phyloP scores from a whole-genome alignment of 1,284 basidiomycete species.

The Ganoderma sinense region DNA sequence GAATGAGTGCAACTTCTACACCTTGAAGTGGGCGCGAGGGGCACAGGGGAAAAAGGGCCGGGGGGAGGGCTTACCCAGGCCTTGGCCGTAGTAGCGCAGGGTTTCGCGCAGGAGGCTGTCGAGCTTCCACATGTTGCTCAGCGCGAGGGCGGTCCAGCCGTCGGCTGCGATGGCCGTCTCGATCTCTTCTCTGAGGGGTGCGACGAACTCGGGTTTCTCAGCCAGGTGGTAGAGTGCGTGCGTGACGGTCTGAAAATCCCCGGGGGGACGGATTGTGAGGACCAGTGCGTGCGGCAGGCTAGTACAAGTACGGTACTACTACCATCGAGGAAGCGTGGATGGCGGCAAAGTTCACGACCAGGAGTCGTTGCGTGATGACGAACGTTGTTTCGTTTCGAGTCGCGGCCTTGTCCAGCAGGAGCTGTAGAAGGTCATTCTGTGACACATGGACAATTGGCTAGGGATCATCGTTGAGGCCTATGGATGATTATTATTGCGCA shows the following conservation, averaged over 20 bases:
- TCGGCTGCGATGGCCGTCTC: constrained; percentile 33
- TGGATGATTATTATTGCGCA: neutral
- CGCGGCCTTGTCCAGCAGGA: neutral
- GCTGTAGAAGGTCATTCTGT: neutral
- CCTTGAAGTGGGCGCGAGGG: no score
- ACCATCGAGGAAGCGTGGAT: constrained; percentile 3
- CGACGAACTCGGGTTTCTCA: constrained; percentile 46
- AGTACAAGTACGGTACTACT: neutral
- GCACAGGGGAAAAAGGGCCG: neutral
- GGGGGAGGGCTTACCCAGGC: constrained; percentile 18
- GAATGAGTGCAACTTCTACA: no score
- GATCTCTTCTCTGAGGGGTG: constrained; percentile 51
- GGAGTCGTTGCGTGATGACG: neutral
- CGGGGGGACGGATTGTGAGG: neutral
- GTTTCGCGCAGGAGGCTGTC: constrained; percentile 63
- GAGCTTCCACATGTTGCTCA: constrained; percentile 54
- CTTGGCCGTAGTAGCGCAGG: constrained; percentile 45
- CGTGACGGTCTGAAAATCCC: constrained; percentile 43
- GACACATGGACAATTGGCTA: neutral
- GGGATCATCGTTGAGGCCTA: neutral
- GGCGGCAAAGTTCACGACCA: neutral
- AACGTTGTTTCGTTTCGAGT: neutral
- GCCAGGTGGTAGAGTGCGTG: constrained; percentile 51
- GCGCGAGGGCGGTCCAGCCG: constrained; percentile 54
- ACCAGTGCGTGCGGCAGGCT: neutral